These are phyloP conservation scores for Fusarium falciforme DNA, from an alignment of 2,329 filamentous ascomycete genomes.

Conservation along the genomic window DNA sequence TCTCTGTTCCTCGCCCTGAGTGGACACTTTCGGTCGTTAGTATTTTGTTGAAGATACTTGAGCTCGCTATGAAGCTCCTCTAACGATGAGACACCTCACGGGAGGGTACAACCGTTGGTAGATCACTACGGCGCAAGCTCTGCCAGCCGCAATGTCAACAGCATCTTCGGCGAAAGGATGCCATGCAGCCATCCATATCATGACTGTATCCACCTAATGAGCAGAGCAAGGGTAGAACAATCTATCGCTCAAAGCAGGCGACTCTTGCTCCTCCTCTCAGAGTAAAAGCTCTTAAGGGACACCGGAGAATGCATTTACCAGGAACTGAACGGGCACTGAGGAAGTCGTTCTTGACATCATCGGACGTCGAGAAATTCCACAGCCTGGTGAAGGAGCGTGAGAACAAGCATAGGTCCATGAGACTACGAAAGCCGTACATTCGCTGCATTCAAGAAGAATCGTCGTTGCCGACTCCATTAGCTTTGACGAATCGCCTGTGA, in stretches of 20 bases:
- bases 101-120: not conserved
- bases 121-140: not conserved
- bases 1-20: not conserved
- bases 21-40: not conserved
- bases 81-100: not conserved
- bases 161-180: not conserved
- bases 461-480: not conserved
- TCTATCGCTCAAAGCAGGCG: no score
- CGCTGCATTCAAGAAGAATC: not conserved
- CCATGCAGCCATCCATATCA: not conserved
- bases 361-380: not conserved
- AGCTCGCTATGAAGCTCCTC: not conserved
- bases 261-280: no score
- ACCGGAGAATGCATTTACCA: not conserved
- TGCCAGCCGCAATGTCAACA: not conserved
- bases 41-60: not conserved
- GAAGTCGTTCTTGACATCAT: not conserved
- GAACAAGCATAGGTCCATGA: not conserved
- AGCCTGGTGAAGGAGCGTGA: not conserved
- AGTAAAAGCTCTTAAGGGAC: no score
- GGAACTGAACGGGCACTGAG: not conserved
- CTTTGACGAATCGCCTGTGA: not conserved
- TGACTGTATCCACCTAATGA: no score
- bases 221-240: no score
- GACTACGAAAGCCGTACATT: not conserved